These are phyloP conservation scores for Pseudohalonectria lignicola DNA, from an alignment of 2,329 filamentous ascomycete genomes.

Conservation along the genomic window DNA sequence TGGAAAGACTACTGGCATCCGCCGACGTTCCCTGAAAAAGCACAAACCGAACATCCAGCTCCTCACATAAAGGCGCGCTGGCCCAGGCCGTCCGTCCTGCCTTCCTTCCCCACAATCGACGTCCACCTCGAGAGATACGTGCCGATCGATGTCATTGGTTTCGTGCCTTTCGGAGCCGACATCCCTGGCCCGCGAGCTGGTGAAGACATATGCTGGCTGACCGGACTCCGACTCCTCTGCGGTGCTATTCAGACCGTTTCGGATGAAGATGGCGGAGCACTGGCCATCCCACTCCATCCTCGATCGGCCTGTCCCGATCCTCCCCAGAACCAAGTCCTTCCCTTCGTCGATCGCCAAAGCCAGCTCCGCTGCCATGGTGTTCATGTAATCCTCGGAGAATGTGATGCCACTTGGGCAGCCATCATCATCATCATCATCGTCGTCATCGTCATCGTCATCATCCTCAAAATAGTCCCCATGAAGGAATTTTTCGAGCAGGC, in stretches of 20 bases:
- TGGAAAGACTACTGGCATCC: slow-evolving; percentile 11
- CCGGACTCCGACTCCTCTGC: not conserved
- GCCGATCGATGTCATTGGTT: not conserved
- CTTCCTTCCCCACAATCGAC: not conserved
- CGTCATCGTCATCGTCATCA: no score
- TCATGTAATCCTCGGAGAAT: no score
- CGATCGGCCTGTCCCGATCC: no score
- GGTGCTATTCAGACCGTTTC: not conserved
- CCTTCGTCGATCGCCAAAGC: no score
- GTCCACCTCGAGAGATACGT: not conserved
- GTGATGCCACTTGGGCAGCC: no score
- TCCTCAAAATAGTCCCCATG: no score
- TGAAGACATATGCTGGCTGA: not conserved
- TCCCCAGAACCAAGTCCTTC: no score
- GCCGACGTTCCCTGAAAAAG: slow-evolving; percentile 9
- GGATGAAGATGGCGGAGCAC: slow-evolving; percentile 4
- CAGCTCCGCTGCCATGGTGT: no score
- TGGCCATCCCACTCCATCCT: not conserved
- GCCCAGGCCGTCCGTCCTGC: not conserved
- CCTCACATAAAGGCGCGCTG: slow-evolving; percentile 7
- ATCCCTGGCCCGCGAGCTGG: not conserved
- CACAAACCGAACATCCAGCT: slow-evolving; percentile 13
- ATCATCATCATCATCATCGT: no score
- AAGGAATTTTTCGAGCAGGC: no score
- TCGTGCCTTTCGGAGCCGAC: not conserved